These are phyloP conservation scores for Aquilaria malaccensis DNA, from an alignment of 345 rosid species.

Conservation along the genomic window DNA sequence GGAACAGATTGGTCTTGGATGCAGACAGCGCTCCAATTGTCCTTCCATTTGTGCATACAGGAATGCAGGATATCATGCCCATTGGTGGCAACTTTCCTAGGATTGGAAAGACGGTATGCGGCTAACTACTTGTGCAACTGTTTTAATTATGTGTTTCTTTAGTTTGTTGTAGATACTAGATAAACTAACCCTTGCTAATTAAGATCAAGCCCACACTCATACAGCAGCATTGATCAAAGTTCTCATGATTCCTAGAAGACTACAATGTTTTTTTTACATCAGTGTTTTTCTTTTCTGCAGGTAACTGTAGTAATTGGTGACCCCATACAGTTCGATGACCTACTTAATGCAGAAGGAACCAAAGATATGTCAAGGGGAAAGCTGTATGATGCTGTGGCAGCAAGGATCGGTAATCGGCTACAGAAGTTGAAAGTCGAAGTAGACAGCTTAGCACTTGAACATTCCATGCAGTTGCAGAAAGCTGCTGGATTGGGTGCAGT, in stretches of 20 bases:
- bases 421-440: constrained; percentile 53
- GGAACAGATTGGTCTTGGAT: constrained; percentile 75
- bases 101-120: constrained; percentile 78
- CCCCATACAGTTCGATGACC: constrained; percentile 72
- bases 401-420: constrained; percentile 61
- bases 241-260: too few species aligned
- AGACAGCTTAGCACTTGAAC: constrained; percentile 54
- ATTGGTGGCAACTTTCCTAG: constrained; percentile 82
- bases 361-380: constrained; percentile 49
- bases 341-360: constrained; percentile 38
- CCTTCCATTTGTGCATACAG: constrained; percentile 88
- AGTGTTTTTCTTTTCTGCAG: constrained; percentile 21
- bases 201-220: neutral
- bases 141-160: neutral
- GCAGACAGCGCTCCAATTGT: constrained; percentile 78
- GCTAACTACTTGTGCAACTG: neutral
- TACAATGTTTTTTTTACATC: neutral
- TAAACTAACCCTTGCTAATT: neutral
- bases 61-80: constrained; percentile 98
- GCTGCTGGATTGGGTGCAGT: constrained; percentile 16
- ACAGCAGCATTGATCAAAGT: neutral
- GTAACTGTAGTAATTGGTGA: constrained; percentile 88
- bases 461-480: constrained; percentile 20
- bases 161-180: neutral
- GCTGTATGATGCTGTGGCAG: constrained; percentile 78